A percentile compares a stretch with the other conserved stretches of the same genome.
Conservation (phyloP, 176 grass and related monocot genomes). For the Musa beccarii region DNA sequence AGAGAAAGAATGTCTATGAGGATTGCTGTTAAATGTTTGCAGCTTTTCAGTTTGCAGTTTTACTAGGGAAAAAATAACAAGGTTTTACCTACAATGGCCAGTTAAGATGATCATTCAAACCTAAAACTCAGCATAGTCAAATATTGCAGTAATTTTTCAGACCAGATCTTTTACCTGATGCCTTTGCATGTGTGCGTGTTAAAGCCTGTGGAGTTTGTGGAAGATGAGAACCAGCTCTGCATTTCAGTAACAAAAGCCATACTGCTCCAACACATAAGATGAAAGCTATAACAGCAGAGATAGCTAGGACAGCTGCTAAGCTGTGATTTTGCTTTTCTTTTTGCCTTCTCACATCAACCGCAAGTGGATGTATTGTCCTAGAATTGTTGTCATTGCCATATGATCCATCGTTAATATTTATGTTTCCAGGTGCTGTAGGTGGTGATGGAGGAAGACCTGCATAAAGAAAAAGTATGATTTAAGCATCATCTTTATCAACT, state of each 20-base stretch:
- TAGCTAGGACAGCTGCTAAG: conserved; percentile 58
- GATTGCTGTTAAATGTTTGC: background rate
- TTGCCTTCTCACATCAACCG: conserved; percentile 53
- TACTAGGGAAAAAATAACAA: background rate
- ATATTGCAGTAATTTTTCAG: background rate
- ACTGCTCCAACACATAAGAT: conserved; percentile 62
- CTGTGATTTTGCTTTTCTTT: conserved; percentile 47
- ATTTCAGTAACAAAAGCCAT: conserved; percentile 63
- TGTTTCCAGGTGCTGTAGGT: conserved; percentile 37
- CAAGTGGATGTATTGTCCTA: conserved; percentile 41
- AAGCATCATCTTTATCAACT: no score
- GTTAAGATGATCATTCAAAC: background rate
- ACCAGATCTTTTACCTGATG: conserved; percentile 40
- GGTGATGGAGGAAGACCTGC: conserved; percentile 74
- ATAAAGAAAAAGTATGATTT: background rate
- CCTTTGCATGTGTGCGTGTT: conserved; percentile 28
- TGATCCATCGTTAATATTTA: conserved; percentile 30
- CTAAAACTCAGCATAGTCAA: background rate
- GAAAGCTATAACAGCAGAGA: conserved; percentile 68
- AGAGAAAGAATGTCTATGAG: background rate
- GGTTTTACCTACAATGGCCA: background rate
- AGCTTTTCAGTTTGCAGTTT: no score
- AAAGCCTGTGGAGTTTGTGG: conserved; percentile 27
- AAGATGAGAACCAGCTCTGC: conserved; percentile 32
- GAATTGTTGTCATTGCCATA: conserved; percentile 45